phyloP scores from a whole-genome alignment of 768 basidiomycete species.

The Amanita rubescens region DNA sequence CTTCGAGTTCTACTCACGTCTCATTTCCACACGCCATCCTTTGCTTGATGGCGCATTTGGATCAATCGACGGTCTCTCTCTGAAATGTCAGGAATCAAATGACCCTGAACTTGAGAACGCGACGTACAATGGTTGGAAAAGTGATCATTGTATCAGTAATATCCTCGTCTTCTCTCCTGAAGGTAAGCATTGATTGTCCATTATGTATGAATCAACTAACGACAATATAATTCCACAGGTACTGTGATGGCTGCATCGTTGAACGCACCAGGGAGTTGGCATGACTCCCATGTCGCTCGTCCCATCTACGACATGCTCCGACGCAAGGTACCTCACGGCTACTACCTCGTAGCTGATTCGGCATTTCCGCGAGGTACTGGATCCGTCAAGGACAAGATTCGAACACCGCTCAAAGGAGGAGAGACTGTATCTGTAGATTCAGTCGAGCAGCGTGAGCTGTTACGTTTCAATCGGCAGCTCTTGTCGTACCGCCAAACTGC shows the following conservation, averaged over 20 bases:
- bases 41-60: slow-evolving; percentile 31
- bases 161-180: slow-evolving; percentile 30
- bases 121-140: slow-evolving; percentile 38
- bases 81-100: slow-evolving; percentile 26
- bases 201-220: no score
- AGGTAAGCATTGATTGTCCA: slow-evolving; percentile 16
- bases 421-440: no score
- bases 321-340: slow-evolving; percentile 29
- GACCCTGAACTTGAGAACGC: slow-evolving; percentile 38
- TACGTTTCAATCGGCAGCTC: slow-evolving; percentile 3
- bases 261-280: slow-evolving; percentile 43
- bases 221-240: no score
- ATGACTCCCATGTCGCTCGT: slow-evolving; percentile 34
- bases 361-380: no score
- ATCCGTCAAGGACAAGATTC: no score
- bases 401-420: no score
- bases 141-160: slow-evolving; percentile 31
- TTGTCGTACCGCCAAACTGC: slow-evolving; percentile 40
- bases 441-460: no score
- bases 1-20: slow-evolving; percentile 17
- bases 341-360: slow-evolving; percentile 25
- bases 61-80: slow-evolving; percentile 35
- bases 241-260: slow-evolving; percentile 30
- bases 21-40: slow-evolving; percentile 22
- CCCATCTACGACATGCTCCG: slow-evolving; percentile 30